These are phyloP conservation scores for Solanum sitiens DNA, from an alignment of 257 asterid genomes.

Conservation along the genomic window DNA sequence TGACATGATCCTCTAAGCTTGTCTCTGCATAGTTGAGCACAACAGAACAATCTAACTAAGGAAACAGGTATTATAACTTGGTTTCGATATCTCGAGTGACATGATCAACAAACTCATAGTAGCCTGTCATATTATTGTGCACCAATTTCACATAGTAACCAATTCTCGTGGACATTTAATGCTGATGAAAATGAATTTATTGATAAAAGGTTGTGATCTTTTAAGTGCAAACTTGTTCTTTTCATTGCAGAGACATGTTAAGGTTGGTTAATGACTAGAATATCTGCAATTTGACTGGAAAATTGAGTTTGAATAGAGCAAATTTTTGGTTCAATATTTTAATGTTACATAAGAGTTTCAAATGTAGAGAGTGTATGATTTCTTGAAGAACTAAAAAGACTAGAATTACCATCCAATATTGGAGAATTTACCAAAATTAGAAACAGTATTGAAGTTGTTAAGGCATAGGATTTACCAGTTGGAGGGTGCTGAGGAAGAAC, in stretches of 20 bases:
- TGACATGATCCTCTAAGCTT: conserved; percentile 18
- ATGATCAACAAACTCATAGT: not conserved
- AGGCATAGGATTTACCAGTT: conserved; percentile 27
- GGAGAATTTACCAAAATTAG: not conserved
- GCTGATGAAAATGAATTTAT: not conserved
- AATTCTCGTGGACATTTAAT: not conserved
- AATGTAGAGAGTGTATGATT: not conserved
- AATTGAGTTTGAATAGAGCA: not conserved
- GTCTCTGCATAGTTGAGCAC: conserved; percentile 18
- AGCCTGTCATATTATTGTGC: not conserved
- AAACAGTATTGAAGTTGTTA: not conserved
- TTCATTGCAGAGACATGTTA: not conserved
- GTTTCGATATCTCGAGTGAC: not conserved
- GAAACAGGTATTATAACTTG: not conserved
- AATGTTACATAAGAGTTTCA: not conserved
- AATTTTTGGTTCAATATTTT: not conserved
- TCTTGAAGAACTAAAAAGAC: not conserved
- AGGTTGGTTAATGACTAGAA: not conserved
- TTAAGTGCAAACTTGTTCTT: not conserved
- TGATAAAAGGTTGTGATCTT: not conserved
- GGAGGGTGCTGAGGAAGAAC: conserved; percentile 71
- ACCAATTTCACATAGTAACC: not conserved
- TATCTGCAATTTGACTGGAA: not conserved
- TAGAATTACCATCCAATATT: not conserved
- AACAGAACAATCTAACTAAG: not conserved